These are phyloP conservation scores for Tetradesmus obliquus DNA, from an alignment of 139 green algal species.

Conservation along the genomic window DNA sequence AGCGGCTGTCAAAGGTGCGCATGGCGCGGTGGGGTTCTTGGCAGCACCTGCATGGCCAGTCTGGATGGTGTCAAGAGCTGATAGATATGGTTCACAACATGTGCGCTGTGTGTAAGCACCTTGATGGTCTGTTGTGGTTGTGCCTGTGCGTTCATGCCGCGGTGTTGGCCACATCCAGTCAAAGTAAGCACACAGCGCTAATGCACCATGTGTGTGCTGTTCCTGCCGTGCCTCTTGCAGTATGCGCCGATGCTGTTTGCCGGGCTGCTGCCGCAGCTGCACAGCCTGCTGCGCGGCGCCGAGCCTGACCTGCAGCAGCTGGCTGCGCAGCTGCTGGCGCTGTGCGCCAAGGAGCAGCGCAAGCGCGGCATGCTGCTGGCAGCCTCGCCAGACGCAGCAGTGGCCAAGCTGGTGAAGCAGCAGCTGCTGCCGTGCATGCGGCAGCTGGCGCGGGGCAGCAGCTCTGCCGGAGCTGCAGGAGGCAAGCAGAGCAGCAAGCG, in stretches of 20 bases:
- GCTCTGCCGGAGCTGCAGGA: neutral
- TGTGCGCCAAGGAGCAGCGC: neutral
- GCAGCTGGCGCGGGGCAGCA: neutral
- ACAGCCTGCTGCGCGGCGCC: neutral
- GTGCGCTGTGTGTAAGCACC: no score
- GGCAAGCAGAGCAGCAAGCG: neutral
- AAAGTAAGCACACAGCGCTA: neutral
- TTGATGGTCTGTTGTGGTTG: no score
- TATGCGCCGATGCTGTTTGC: conserved; percentile 21
- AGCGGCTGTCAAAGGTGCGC: conserved; percentile 35
- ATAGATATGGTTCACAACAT: no score
- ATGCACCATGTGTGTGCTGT: neutral
- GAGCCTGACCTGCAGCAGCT: conserved; percentile 33
- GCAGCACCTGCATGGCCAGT: no score
- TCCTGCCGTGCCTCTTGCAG: neutral
- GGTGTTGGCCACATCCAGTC: no score
- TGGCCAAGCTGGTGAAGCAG: neutral
- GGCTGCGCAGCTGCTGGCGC: conserved; percentile 18
- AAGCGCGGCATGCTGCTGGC: conserved; percentile 13
- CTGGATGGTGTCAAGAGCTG: no score
- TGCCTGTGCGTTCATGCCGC: no score
- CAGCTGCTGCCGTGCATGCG: conserved; percentile 35
- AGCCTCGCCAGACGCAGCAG: neutral
- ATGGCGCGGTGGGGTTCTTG: neutral
- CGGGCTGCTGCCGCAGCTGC: conserved; percentile 21